These are phyloP conservation scores for Annulohypoxylon nitens DNA, from an alignment of 495 filamentous ascomycete species.

Conservation along the genomic window DNA sequence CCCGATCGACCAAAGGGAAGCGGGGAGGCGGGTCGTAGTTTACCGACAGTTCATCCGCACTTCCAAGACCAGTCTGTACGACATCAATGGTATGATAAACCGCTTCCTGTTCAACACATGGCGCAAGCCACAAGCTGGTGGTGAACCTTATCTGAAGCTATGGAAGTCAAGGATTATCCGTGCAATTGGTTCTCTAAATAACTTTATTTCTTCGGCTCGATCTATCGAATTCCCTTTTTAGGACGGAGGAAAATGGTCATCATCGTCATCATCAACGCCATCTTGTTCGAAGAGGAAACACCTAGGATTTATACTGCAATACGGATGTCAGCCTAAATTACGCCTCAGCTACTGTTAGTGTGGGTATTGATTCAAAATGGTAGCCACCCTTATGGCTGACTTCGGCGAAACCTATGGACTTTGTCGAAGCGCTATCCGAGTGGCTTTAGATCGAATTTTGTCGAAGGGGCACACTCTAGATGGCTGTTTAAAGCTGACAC, in stretches of 20 bases:
- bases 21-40: background rate
- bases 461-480: background rate
- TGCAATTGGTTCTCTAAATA: constrained; percentile 16
- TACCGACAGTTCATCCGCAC: constrained; percentile 16
- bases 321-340: background rate
- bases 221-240: background rate
- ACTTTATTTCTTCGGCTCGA: constrained; percentile 11
- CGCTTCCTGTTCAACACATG: constrained; percentile 12
- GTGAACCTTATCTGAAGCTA: constrained; percentile 33
- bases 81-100: constrained; percentile 30
- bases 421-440: background rate
- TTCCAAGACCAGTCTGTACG: constrained; percentile 25
- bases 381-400: background rate
- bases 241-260: background rate
- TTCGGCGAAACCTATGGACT: background rate
- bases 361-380: background rate
- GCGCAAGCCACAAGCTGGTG: constrained; percentile 15
- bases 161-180: constrained; percentile 29
- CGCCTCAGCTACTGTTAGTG: background rate
- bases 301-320: background rate
- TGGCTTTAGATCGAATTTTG: background rate
- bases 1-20: constrained; percentile 2
- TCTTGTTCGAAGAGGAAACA: background rate
- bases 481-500: background rate
- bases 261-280: background rate